phyloP scores from a whole-genome alignment of 192 early-diverging fungal species.

The Piromyces finnis region DNA sequence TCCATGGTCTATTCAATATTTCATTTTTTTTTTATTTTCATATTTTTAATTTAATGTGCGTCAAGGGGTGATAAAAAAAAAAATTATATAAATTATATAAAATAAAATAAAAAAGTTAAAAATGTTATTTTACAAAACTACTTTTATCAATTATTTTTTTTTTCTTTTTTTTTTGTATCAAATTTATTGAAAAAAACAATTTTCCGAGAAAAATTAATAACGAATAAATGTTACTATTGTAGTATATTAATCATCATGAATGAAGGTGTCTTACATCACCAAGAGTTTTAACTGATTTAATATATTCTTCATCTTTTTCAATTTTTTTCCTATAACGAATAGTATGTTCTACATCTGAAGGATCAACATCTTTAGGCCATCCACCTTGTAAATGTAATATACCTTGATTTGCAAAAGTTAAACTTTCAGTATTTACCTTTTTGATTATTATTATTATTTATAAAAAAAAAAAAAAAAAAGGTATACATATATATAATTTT shows the following conservation, averaged over 20 bases:
- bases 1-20: slow-evolving; percentile 18
- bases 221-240: no score
- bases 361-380: slow-evolving; percentile 46
- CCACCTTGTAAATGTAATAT: slow-evolving; percentile 37
- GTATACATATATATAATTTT: no score
- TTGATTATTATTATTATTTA: no score
- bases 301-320: slow-evolving; percentile 47
- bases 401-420: slow-evolving; percentile 22
- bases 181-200: neutral
- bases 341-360: slow-evolving; percentile 39
- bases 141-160: no score
- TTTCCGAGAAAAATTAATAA: neutral
- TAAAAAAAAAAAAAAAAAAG: no score
- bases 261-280: slow-evolving; percentile 14
- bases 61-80: no score
- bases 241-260: no score
- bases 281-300: slow-evolving; percentile 22
- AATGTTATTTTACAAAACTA: no score
- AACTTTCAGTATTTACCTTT: slow-evolving; percentile 37
- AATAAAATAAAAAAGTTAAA: no score
- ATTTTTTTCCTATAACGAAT: slow-evolving; percentile 43
- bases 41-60: neutral
- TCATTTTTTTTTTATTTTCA: neutral
- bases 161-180: neutral
- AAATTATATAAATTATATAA: no score